These are phyloP conservation scores for Hexamita inflata DNA, from an alignment of 208 protist genomes.

Conservation along the genomic window DNA sequence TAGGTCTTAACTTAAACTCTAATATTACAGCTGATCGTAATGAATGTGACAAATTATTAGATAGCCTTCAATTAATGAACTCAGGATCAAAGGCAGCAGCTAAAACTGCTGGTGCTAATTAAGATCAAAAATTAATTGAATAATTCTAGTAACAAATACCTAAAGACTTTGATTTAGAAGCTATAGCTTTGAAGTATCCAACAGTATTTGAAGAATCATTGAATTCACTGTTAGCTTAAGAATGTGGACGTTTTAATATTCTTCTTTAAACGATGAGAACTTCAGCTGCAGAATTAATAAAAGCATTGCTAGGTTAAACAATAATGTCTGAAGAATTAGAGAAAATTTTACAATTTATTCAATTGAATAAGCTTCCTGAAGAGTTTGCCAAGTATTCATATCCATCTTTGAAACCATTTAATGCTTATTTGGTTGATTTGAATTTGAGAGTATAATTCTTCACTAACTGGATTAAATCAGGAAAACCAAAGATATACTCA, in stretches of 20 bases:
- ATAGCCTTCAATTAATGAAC: conserved; percentile 47
- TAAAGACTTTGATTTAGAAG: neutral
- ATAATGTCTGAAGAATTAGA: conserved; percentile 87
- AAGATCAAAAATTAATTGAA: too few species aligned
- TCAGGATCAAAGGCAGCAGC: neutral
- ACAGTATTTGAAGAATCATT: conserved; percentile 84
- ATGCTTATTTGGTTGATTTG: conserved; percentile 82
- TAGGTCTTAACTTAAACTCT: conserved; percentile 94
- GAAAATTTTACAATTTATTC: conserved; percentile 65
- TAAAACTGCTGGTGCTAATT: too few species aligned
- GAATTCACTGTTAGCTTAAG: conserved; percentile 90
- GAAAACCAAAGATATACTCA: conserved; percentile 86
- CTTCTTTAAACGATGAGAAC: conserved; percentile 66
- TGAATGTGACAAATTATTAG: conserved; percentile 66
- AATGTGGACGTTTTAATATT: conserved; percentile 80
- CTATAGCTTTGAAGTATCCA: conserved; percentile 65
- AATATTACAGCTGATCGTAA: conserved; percentile 61
- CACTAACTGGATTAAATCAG: conserved; percentile 67
- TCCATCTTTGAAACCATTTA: conserved; percentile 77
- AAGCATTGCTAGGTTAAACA: conserved; percentile 78
- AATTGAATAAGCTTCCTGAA: conserved; percentile 78
- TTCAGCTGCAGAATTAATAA: conserved; percentile 72
- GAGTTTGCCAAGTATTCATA: conserved; percentile 37
- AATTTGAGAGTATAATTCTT: conserved; percentile 72
- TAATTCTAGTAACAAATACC: too few species aligned